phyloP scores from a whole-genome alignment of 805 yeast genomes.

The Schwanniomyces polymorphus region DNA sequence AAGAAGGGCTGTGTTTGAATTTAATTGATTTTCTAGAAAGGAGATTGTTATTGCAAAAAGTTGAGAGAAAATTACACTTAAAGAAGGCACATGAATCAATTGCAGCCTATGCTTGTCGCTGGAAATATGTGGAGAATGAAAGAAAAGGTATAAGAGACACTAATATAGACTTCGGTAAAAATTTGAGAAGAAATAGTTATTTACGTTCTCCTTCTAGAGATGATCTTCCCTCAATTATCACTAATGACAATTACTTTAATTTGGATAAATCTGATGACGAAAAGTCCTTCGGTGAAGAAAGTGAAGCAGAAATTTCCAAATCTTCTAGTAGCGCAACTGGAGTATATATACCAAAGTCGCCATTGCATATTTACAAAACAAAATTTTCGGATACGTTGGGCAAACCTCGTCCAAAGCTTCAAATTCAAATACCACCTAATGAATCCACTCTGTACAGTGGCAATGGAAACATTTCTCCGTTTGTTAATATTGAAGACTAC shows the following conservation, averaged over 20 bases:
- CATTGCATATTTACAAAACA: slow-evolving; percentile 20
- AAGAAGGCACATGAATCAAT: slow-evolving; percentile 47
- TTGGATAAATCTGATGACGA: slow-evolving; percentile 6
- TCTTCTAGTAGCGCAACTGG: slow-evolving; percentile 11
- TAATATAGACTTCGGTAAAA: slow-evolving; percentile 23
- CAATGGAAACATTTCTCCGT: slow-evolving; percentile 12
- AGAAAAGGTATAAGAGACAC: slow-evolving; percentile 25
- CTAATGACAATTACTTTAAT: slow-evolving; percentile 8
- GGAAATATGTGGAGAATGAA: slow-evolving; percentile 40
- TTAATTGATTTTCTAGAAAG: slow-evolving; percentile 70
- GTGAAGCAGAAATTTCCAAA: neutral
- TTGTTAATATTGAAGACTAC: slow-evolving; percentile 5
- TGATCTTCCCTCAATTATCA: slow-evolving; percentile 13
- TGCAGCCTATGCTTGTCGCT: slow-evolving; percentile 47
- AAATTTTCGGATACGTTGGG: slow-evolving; percentile 5
- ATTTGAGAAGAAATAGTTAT: slow-evolving; percentile 26
- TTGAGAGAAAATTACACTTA: slow-evolving; percentile 47
- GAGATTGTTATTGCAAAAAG: slow-evolving; percentile 55
- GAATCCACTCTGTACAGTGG: neutral
- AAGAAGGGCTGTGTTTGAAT: slow-evolving; percentile 73
- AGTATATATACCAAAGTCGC: slow-evolving; percentile 31
- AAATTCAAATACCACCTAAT: neutral
- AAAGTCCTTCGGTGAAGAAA: slow-evolving; percentile 2
- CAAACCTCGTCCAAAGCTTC: neutral
- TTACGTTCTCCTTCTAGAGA: slow-evolving; percentile 17